Conservation (phyloP, 345 rosid species). For the Reutealis trisperma region DNA sequence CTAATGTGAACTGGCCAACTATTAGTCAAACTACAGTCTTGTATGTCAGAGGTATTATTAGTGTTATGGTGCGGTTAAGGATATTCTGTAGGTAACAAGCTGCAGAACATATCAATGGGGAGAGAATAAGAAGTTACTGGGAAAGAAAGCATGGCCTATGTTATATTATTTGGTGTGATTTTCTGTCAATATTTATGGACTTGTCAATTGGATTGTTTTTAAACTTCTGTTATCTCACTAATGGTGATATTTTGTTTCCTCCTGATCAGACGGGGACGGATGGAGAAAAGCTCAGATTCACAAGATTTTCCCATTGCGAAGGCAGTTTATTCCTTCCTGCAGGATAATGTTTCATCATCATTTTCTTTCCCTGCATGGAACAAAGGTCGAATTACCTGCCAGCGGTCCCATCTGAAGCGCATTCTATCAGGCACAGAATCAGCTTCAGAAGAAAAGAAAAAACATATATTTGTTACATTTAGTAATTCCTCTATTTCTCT, state of each 20-base stretch:
- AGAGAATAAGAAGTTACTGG: not conserved
- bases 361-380: slow-evolving; percentile 81
- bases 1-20: not conserved
- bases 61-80: not conserved
- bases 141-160: not conserved
- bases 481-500: slow-evolving; percentile 56
- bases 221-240: slow-evolving; percentile 1
- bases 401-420: slow-evolving; percentile 75
- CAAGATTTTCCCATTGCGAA: slow-evolving; percentile 58
- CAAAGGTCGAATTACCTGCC: slow-evolving; percentile 86
- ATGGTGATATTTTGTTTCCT: slow-evolving; percentile 3
- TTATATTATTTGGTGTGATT: not conserved
- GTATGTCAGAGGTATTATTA: not conserved
- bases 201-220: not conserved
- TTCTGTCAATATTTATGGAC: not conserved
- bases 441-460: slow-evolving; percentile 45
- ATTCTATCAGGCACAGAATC: slow-evolving; percentile 46
- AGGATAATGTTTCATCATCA: slow-evolving; percentile 61
- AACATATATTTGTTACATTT: slow-evolving; percentile 42
- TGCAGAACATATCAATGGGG: not conserved
- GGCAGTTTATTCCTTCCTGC: slow-evolving; percentile 64
- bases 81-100: not conserved
- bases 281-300: slow-evolving; percentile 64
- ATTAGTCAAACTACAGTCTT: not conserved
- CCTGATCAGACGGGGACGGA: slow-evolving; percentile 61